Percentiles rank a stretch among this genome's conserved stretches.
Evolutionary conservation across 2,329 filamentous ascomycete species (phyloP).

Genomic region (Ophiostoma sp.): DNA sequence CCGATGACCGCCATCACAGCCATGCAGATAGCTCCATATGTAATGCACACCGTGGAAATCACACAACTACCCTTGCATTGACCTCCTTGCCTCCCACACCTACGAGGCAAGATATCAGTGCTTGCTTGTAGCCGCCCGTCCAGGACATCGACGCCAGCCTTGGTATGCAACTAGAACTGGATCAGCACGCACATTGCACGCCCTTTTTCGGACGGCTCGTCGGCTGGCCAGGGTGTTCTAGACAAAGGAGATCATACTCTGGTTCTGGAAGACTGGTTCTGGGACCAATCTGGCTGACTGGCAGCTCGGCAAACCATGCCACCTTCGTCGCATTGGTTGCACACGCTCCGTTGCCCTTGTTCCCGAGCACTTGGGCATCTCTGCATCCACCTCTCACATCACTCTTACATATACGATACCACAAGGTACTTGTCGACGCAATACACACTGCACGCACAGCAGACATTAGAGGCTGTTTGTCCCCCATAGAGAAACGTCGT

Average conservation of each 20-base stretch:
- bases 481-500: not conserved
- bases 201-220: not conserved
- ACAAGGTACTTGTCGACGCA: too few relatives aligned
- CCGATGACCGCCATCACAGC: not conserved
- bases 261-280: not conserved
- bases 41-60: not conserved
- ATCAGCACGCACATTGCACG: not conserved
- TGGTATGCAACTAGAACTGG: too few relatives aligned
- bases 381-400: not conserved
- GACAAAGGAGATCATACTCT: not conserved
- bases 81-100: not conserved
- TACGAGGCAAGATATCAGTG: not conserved
- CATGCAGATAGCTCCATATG: not conserved
- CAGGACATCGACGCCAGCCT: too few relatives aligned
- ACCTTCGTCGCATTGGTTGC: not conserved
- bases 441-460: not conserved
- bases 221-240: not conserved
- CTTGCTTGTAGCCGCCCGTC: not conserved
- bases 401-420: not conserved
- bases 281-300: not conserved
- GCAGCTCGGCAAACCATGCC: constrained; percentile 1
- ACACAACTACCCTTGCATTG: not conserved
- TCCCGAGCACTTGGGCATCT: constrained; percentile 2
- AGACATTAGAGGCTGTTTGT: not conserved
- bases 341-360: not conserved